Evolutionary conservation across 768 basidiomycete species (phyloP).

Genomic region (Mycena polygramma): DNA sequence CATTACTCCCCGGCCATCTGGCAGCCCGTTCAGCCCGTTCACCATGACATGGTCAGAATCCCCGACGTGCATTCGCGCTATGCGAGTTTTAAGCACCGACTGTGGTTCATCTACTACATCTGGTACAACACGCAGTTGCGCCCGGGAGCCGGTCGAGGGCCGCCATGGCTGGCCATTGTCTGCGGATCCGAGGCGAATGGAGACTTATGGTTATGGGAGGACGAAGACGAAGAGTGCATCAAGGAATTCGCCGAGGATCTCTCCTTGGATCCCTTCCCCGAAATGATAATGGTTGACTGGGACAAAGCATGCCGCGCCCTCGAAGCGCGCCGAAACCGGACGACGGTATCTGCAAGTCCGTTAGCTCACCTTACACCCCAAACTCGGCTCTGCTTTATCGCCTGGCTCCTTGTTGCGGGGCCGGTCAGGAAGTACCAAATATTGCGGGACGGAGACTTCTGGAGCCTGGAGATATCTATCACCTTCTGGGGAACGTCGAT

Average conservation of each 20-base stretch:
- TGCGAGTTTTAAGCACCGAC: slow-evolving; percentile 11
- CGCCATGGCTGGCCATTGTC: not conserved
- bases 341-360: not conserved
- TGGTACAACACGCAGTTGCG: not conserved
- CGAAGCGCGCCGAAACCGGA: not conserved
- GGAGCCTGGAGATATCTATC: not conserved
- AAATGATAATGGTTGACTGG: not conserved
- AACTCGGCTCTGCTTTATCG: slow-evolving; percentile 16
- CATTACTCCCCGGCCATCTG: not conserved
- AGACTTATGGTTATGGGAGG: slow-evolving; percentile 27
- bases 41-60: slow-evolving; percentile 1
- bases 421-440: not conserved
- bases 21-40: too few relatives aligned
- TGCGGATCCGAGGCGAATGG: not conserved
- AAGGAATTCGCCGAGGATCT: slow-evolving; percentile 1
- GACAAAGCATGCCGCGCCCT: not conserved
- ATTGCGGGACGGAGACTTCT: not conserved
- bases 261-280: not conserved
- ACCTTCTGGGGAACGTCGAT: not conserved
- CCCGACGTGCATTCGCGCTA: not conserved
- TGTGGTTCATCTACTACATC: slow-evolving; percentile 19
- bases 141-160: not conserved
- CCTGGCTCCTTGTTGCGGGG: slow-evolving; percentile 14
- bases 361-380: slow-evolving; percentile 5
- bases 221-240: slow-evolving; percentile 21